Percentiles rank a stretch among this genome's conserved stretches.
Evolutionary conservation across 352 stramenopile species (phyloP).

Genomic region (Aphanomyces cochlioides): DNA sequence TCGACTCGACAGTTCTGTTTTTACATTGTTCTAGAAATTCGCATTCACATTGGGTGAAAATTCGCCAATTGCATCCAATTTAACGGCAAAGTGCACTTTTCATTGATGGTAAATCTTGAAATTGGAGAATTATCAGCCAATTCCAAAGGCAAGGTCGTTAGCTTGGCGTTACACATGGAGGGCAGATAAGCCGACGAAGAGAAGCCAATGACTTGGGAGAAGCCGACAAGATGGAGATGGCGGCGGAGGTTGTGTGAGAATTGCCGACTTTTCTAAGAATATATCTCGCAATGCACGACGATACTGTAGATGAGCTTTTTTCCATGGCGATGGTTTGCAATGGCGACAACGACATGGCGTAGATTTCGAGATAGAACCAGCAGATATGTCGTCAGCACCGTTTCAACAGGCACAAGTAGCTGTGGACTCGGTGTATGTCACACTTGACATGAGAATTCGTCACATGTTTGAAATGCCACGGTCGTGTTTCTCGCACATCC

Average conservation of each 20-base stretch:
- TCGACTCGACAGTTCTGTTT: background rate
- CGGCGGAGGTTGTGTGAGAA: background rate
- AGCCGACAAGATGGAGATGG: background rate
- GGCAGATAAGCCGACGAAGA: background rate
- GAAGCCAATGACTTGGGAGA: background rate
- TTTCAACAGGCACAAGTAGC: background rate
- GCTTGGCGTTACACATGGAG: slow-evolving; percentile 1
- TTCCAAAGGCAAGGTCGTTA: background rate
- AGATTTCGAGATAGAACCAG: background rate
- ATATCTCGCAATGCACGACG: slow-evolving; percentile 15
- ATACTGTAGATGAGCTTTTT: background rate
- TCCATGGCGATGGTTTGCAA: no score
- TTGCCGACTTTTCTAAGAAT: slow-evolving; percentile 3
- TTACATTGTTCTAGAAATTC: slow-evolving; percentile 12
- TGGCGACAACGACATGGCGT: no score
- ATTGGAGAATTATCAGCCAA: background rate
- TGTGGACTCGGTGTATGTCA: no score
- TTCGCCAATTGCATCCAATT: background rate
- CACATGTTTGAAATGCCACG: no score
- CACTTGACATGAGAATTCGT: no score
- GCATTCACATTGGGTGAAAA: background rate
- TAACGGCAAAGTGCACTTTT: background rate
- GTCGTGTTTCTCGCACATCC: no score
- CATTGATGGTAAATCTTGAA: slow-evolving; percentile 5
- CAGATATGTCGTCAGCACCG: slow-evolving; percentile 15